A percentile compares a stretch with the other conserved stretches of the same genome.
phyloP scores from a whole-genome alignment of 31 red algal genomes.

The Endocladia muricata region DNA sequence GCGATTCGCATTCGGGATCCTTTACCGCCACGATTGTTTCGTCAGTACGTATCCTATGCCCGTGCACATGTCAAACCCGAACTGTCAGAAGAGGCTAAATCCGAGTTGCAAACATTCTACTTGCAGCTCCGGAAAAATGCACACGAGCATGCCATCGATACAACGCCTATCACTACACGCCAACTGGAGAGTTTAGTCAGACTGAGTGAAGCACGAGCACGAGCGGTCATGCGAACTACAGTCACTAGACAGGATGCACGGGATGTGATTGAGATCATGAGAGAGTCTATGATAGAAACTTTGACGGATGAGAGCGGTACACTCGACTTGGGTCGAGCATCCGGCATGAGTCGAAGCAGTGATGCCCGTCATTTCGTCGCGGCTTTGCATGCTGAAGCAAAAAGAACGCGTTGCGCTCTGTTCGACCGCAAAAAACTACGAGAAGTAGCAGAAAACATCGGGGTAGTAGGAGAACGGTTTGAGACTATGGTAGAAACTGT shows the following conservation, averaged over 20 bases:
- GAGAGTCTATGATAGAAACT: slow-evolving; percentile 71
- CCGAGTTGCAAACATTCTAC: slow-evolving; percentile 76
- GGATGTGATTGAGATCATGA: slow-evolving; percentile 91
- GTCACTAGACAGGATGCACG: slow-evolving; percentile 78
- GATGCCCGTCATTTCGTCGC: slow-evolving; percentile 60
- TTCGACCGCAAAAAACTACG: slow-evolving; percentile 43
- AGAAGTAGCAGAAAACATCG: slow-evolving; percentile 49
- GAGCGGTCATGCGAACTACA: slow-evolving; percentile 67
- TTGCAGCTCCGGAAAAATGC: slow-evolving; percentile 61
- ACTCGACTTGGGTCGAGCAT: slow-evolving; percentile 56
- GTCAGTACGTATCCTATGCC: slow-evolving; percentile 72
- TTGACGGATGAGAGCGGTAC: slow-evolving; percentile 57
- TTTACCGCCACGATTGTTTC: slow-evolving; percentile 52
- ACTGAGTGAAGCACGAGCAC: slow-evolving; percentile 85
- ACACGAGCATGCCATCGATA: slow-evolving; percentile 60
- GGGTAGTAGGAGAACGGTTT: slow-evolving; percentile 45
- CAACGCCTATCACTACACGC: slow-evolving; percentile 90
- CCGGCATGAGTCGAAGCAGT: slow-evolving; percentile 63
- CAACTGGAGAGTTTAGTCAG: slow-evolving; percentile 91
- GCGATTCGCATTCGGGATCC: slow-evolving; percentile 43
- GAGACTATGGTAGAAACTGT: slow-evolving; percentile 75
- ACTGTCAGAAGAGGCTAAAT: slow-evolving; percentile 74
- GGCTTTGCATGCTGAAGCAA: slow-evolving; percentile 69
- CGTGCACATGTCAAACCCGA: slow-evolving; percentile 59
- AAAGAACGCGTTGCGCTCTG: slow-evolving; percentile 35